Evolutionary conservation across 1,284 basidiomycete genomes (phyloP), one percentile per base, ranked within the genome.

Genomic region (Leccinum ponderosum): DNA sequence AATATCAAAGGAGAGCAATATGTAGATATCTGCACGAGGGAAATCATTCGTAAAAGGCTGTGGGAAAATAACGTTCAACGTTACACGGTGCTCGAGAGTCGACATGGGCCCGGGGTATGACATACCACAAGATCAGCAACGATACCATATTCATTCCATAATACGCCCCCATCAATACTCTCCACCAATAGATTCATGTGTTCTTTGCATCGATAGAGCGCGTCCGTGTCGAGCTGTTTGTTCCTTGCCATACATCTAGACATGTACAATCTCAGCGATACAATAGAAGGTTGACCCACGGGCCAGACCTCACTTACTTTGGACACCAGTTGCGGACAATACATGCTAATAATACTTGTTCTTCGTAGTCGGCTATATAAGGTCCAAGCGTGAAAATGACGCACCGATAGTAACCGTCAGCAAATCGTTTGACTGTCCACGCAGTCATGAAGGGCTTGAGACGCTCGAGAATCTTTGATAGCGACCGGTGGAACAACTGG

Each of bases 11-110:
- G 54, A 1, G 1, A 57, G 20, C 6, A 58, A 6, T 8, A 22
- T 17, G 5, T 39, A 33, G 3, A 57, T 58, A 22, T 57, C 15
- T 0, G 20, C 39, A 3, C 1, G 15, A 0, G 29, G 29, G 3
- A 57, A 58, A 33, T 58, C 20, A 22, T 58, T 58, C 5, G 57
- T 58, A 15, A 58, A 58, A 4, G 57, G 53, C 57, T 56, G 6
- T 15, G 47, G 31, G 31, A 31, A 31, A 31, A 31, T 25, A 22
- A 22, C 22, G 9, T 31, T 31, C 9, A 9, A 31, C 9, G 31
- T 31, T 31, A 31, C 9, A 11, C 31, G 29, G 29, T 11, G 29
- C 29, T 31, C 29, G 9, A 31, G 31, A 31, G 31, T 31, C 9
- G 31, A 31, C 31, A 31, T 31, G 31, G 31, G 31, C 31, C 31